These are phyloP conservation scores for Amanita fuliginea DNA, from an alignment of 768 basidiomycete species.

Conservation along the genomic window DNA sequence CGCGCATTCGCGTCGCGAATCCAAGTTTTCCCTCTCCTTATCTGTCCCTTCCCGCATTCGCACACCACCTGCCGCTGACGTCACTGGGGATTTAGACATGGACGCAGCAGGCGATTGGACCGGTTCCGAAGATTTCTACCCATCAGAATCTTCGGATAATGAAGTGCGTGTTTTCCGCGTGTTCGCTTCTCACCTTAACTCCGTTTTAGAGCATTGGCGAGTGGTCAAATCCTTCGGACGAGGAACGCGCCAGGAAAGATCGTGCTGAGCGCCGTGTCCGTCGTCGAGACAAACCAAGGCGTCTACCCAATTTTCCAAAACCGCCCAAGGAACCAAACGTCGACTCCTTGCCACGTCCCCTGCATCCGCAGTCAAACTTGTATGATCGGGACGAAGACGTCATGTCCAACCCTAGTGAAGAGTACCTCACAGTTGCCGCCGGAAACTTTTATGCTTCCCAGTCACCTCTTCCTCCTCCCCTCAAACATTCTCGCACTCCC, in stretches of 20 bases:
- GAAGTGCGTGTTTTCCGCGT: slow-evolving; percentile 37
- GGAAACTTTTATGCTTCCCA: slow-evolving; percentile 32
- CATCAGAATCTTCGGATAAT: slow-evolving; percentile 46
- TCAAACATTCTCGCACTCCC: slow-evolving; percentile 54
- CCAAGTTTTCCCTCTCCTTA: slow-evolving; percentile 54
- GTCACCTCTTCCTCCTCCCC: slow-evolving; percentile 41
- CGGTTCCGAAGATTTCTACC: slow-evolving; percentile 61
- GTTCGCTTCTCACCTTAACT: slow-evolving; percentile 6
- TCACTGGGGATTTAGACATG: slow-evolving; percentile 16
- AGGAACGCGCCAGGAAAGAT: slow-evolving; percentile 66
- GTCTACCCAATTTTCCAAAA: slow-evolving; percentile 70
- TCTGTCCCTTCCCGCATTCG: slow-evolving; percentile 56
- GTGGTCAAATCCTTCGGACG: slow-evolving; percentile 87
- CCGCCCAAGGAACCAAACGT: slow-evolving; percentile 48
- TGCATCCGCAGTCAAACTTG: slow-evolving; percentile 13
- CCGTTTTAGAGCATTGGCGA: slow-evolving; percentile 65
- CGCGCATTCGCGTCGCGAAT: slow-evolving; percentile 60
- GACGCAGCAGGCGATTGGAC: slow-evolving; percentile 69
- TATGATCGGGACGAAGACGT: slow-evolving; percentile 44
- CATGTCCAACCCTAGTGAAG: slow-evolving; percentile 80
- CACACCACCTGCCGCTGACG: slow-evolving; percentile 22
- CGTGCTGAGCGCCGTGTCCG: slow-evolving; percentile 54
- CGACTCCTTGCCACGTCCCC: slow-evolving; percentile 10
- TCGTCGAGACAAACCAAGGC: slow-evolving; percentile 54
- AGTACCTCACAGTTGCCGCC: slow-evolving; percentile 33